These are phyloP conservation scores for Pezicula carpinea DNA, from an alignment of 2,329 filamentous ascomycete species.

Conservation along the genomic window DNA sequence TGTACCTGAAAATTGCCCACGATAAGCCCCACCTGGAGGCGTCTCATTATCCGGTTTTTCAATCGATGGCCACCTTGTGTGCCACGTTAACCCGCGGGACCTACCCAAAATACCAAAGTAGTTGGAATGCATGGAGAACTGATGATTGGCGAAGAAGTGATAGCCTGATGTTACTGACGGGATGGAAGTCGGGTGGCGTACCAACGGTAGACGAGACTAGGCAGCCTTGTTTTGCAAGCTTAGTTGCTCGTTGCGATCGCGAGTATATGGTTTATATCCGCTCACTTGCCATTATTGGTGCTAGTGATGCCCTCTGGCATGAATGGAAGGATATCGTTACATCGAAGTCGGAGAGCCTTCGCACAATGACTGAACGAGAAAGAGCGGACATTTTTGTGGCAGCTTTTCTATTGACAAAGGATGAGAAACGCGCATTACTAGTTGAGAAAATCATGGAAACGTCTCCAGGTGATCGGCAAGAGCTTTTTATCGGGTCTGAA, in stretches of 20 bases:
- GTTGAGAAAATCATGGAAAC: no score
- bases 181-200: slow-evolving; percentile 6
- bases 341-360: background rate
- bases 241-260: background rate
- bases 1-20: slow-evolving; percentile 11
- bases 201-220: background rate
- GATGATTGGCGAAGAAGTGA: background rate
- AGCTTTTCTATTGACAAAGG: no score
- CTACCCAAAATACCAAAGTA: background rate
- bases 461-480: no score
- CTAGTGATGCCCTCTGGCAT: background rate
- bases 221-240: slow-evolving; percentile 2
- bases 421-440: no score
- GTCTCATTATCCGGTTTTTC: background rate
- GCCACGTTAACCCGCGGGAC: no score
- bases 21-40: slow-evolving; percentile 1
- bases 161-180: slow-evolving; percentile 1
- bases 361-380: no score
- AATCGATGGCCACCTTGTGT: background rate
- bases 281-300: background rate
- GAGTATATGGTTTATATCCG: background rate
- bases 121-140: background rate
- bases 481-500: no score
- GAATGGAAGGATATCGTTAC: background rate
- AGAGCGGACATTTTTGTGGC: no score